Base-by-base conservation (phyloP, 306 rosid genomes). In the Canavalia ensiformis region DNA sequence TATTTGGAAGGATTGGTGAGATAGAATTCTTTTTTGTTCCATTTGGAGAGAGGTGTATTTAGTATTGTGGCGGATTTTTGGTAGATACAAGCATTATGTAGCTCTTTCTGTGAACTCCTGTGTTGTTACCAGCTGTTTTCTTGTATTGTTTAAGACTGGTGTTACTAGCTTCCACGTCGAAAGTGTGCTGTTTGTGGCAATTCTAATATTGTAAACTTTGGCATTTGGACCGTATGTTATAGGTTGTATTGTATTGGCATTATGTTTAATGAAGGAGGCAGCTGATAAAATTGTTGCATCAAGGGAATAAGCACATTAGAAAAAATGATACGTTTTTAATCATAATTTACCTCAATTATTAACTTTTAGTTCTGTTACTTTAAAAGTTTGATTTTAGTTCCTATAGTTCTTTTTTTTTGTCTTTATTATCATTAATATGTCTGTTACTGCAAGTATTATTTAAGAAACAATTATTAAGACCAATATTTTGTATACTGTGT, bases 21-120 rank as follows among this genome's bases (percentile, higher is more conserved):
- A 54, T 37, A 47, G 41, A 67, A 51, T 52, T 75, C 28, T 55
- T 84, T 18, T 74, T 58, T 4, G 6, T 75, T 58, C 57, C 65
- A 37, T 39, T 56, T 67, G 64, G 5, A 55, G 30, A 64, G 44
- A 68, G 13, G 74, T 34, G 39, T 18, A 18, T 45, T 73, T 39
- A 78, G 35, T 55, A 39, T 82, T 5, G 37, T 68, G 66, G 7
- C 13, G 28, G 6, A 37, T 25, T 66, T 25, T 66, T 66, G 51
- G 47, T 66, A 41, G 51, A 66, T 39, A 2, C 7, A 39, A 66
- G 18, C 18, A 41, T 41, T 37, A 28, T 4, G 47, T 8, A 29
- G 41, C 54, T 54, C 68, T 47, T 25, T 37, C 4, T 50, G 7
- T 46, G 59, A 31, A 33, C 12, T 8, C 2, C 34, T 28, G 34